phyloP scores from a whole-genome alignment of 176 grass and related monocot genomes.

The Oryza glumipatula region DNA sequence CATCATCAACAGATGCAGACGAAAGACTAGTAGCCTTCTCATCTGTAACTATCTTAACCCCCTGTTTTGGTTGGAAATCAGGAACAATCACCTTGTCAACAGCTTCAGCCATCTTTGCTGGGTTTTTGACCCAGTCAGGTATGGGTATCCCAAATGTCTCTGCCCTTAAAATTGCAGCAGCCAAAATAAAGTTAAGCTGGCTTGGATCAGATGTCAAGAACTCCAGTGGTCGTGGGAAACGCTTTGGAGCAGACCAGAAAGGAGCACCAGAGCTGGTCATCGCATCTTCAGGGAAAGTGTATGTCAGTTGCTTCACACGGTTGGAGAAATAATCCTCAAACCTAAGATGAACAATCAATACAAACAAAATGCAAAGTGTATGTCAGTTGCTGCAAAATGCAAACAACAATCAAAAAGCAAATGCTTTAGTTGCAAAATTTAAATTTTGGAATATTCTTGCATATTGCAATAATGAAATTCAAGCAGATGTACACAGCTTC shows the following conservation, averaged over 20 bases:
- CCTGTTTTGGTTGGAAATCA: slow-evolving; percentile 79
- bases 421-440: neutral
- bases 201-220: slow-evolving; percentile 66
- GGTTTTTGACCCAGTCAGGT: slow-evolving; percentile 73
- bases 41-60: slow-evolving; percentile 86
- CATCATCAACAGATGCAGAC: slow-evolving; percentile 79
- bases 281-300: slow-evolving; percentile 86
- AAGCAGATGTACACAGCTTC: neutral
- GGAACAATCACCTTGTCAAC: slow-evolving; percentile 66
- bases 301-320: slow-evolving; percentile 86
- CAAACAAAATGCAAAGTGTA: slow-evolving; percentile 1
- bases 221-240: slow-evolving; percentile 79
- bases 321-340: slow-evolving; percentile 94
- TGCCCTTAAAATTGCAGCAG: slow-evolving; percentile 78
- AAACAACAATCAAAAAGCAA: neutral
- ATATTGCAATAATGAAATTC: slow-evolving; percentile 1
- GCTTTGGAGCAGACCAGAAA: slow-evolving; percentile 95
- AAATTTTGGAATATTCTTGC: neutral
- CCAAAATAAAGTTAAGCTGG: slow-evolving; percentile 68
- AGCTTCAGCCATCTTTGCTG: slow-evolving; percentile 72
- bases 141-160: slow-evolving; percentile 78
- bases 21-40: slow-evolving; percentile 77
- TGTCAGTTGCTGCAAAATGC: neutral
- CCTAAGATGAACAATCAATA: slow-evolving; percentile 44
- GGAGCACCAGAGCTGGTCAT: slow-evolving; percentile 79